These are phyloP conservation scores for Vitis hybrid DNA, from an alignment of 177 flowering plant genomes.

Conservation along the genomic window DNA sequence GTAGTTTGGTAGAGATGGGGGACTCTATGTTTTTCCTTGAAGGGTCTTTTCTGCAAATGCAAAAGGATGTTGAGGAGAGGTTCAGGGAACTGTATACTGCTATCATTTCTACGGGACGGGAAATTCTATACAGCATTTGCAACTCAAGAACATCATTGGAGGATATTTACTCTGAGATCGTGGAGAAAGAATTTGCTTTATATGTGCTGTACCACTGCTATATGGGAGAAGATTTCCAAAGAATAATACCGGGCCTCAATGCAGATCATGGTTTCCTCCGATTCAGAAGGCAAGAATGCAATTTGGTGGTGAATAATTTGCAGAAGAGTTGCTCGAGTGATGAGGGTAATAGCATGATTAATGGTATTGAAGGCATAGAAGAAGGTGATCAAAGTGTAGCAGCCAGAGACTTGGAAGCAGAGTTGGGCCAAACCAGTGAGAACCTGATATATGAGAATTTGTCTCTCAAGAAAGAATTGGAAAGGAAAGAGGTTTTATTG, in stretches of 20 bases:
- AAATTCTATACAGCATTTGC: slow-evolving; percentile 27
- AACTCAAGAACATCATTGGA: slow-evolving; percentile 48
- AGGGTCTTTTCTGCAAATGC: slow-evolving; percentile 43
- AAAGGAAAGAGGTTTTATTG: slow-evolving; percentile 55
- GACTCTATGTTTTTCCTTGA: slow-evolving; percentile 50
- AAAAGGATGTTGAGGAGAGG: slow-evolving; percentile 45
- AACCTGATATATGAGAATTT: slow-evolving; percentile 36
- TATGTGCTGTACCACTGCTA: slow-evolving; percentile 47
- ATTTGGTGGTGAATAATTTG: background rate
- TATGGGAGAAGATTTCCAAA: slow-evolving; percentile 17
- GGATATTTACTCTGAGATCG: slow-evolving; percentile 37
- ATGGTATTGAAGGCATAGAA: slow-evolving; percentile 6
- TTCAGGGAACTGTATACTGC: slow-evolving; percentile 37
- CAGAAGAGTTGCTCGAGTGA: slow-evolving; percentile 1
- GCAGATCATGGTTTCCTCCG: slow-evolving; percentile 3
- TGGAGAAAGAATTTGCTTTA: slow-evolving; percentile 41
- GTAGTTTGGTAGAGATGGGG: slow-evolving; percentile 32
- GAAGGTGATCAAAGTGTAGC: slow-evolving; percentile 13
- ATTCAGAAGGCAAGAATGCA: slow-evolving; percentile 3
- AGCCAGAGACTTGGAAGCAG: slow-evolving; percentile 22
- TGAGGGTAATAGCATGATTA: slow-evolving; percentile 8
- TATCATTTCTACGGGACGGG: slow-evolving; percentile 34
- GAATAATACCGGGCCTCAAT: slow-evolving; percentile 14
- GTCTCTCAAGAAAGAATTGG: slow-evolving; percentile 53
- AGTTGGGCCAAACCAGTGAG: slow-evolving; percentile 18